Conservation (phyloP, 495 filamentous ascomycete genomes). For the Schizothecium vesticola region DNA sequence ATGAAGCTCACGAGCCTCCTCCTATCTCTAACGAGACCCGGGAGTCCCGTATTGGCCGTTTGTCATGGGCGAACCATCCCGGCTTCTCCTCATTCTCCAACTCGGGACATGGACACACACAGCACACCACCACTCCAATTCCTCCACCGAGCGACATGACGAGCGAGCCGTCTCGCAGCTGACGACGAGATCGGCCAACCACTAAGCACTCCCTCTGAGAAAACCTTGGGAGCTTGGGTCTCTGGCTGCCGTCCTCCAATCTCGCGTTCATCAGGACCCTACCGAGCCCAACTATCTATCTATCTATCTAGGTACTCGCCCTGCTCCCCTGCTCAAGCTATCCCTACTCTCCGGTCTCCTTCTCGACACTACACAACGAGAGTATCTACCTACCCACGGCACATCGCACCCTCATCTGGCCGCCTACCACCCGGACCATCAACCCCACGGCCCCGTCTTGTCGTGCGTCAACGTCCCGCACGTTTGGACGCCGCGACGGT, state of each 20-base stretch:
- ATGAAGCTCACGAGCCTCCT: neutral
- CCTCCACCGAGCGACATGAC: neutral
- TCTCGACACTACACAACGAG: no score
- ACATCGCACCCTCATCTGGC: neutral
- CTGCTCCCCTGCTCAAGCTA: no score
- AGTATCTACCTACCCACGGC: no score
- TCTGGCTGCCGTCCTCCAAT: no score
- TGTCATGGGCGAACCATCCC: neutral
- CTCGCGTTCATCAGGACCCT: neutral
- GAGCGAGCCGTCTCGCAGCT: neutral
- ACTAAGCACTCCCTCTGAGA: neutral
- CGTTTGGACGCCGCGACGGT: slow-evolving; percentile 11
- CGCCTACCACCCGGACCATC: neutral
- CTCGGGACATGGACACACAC: neutral
- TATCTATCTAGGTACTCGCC: neutral
- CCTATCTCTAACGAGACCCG: neutral
- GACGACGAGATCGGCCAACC: neutral
- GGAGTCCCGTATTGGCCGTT: neutral
- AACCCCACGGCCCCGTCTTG: neutral
- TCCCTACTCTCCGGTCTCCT: neutral
- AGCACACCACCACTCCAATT: neutral
- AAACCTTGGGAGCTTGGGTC: no score
- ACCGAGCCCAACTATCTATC: neutral
- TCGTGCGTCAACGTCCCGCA: slow-evolving; percentile 8
- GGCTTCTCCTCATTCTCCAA: neutral